A percentile compares a stretch with the other conserved stretches of the same genome.
phyloP scores from a whole-genome alignment of 352 stramenopile species.

The Globisporangium perplexum region DNA sequence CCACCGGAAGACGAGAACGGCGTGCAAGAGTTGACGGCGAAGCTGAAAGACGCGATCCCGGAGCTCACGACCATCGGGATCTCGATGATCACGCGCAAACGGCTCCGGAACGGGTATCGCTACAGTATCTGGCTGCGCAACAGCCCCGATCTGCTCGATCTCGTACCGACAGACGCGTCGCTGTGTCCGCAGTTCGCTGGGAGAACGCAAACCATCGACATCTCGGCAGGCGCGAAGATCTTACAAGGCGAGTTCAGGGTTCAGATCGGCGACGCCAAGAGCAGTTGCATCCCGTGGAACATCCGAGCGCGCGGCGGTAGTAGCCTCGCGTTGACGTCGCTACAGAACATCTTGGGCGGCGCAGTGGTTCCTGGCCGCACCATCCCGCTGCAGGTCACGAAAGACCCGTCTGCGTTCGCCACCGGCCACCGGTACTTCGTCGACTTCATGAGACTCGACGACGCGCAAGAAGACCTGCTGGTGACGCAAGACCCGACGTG shows the following conservation, averaged over 20 bases:
- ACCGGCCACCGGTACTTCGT: slow-evolving; percentile 41
- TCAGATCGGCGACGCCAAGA: slow-evolving; percentile 25
- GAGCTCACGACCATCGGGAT: slow-evolving; percentile 57
- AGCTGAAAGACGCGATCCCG: slow-evolving; percentile 27
- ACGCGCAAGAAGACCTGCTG: slow-evolving; percentile 28
- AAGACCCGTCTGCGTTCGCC: slow-evolving; percentile 32
- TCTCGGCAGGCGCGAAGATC: slow-evolving; percentile 34
- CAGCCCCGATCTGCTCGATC: slow-evolving; percentile 41
- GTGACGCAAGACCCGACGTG: slow-evolving; percentile 24
- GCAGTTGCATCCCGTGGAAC: slow-evolving; percentile 40
- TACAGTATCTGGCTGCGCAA: slow-evolving; percentile 50
- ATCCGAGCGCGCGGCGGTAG: slow-evolving; percentile 23
- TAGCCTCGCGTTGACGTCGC: slow-evolving; percentile 14
- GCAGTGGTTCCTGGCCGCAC: slow-evolving; percentile 26
- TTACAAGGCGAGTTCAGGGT: slow-evolving; percentile 39
- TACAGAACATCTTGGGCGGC: slow-evolving; percentile 32
- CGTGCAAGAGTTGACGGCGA: slow-evolving; percentile 31
- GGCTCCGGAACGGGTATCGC: slow-evolving; percentile 37
- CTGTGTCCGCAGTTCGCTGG: slow-evolving; percentile 29
- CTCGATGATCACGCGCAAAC: slow-evolving; percentile 16
- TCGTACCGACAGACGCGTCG: slow-evolving; percentile 31
- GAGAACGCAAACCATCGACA: slow-evolving; percentile 61
- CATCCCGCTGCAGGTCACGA: slow-evolving; percentile 34
- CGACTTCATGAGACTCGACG: slow-evolving; percentile 30
- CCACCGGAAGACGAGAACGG: slow-evolving; percentile 29